Evolutionary conservation across 768 basidiomycete species (phyloP), one percentile per base, ranked within the genome.

Genomic region (Pleurotus ostreatus): DNA sequence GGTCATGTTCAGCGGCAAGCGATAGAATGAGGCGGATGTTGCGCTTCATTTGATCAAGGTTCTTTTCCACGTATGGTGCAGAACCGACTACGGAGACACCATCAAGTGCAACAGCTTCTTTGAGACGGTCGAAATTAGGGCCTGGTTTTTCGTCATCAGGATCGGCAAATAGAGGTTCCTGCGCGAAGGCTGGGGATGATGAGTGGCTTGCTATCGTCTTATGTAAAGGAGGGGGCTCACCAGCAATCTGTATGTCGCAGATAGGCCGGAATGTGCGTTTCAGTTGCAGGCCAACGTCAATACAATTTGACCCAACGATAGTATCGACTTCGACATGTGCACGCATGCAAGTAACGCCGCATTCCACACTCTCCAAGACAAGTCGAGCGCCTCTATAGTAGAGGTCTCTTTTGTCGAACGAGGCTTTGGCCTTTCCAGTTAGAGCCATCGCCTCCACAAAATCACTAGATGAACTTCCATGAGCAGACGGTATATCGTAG

Each of bases 281-380:
- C 41, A 87, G 68, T 56, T 67, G 68, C 56, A 81, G 69, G 23
- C 78, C 83, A 2, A 74, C 73, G 51, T 83, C 75, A 20, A 87
- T 68, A 61, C 84, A 86, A n/a, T 67, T 63, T 61, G 78, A 75
- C 18, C 74, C 70, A n/a, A 85, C 81, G 13, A 74, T 71, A 2
- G 65, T 68, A 63, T 86, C 86, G 9, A 85, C 77, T 68, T 87
- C 85, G 47, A 87, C 82, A 64, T 83, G 84, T n/a, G 85, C 84
- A 15, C 83, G 79, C 77, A 85, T 85, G 12, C 74, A 70, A 25
- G 84, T 86, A 41, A 85, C 83, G n/a, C 85, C 83, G 53, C 75
- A 74, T 61, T 80, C 75, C 48, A 86, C 71, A 61, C 83, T 84
- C 63, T 84, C 78, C 39, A 73, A 66, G 58, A 87, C 78, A 16